Conservation (phyloP, 2,329 filamentous ascomycete species). For the Chalaropsis thielavioides region DNA sequence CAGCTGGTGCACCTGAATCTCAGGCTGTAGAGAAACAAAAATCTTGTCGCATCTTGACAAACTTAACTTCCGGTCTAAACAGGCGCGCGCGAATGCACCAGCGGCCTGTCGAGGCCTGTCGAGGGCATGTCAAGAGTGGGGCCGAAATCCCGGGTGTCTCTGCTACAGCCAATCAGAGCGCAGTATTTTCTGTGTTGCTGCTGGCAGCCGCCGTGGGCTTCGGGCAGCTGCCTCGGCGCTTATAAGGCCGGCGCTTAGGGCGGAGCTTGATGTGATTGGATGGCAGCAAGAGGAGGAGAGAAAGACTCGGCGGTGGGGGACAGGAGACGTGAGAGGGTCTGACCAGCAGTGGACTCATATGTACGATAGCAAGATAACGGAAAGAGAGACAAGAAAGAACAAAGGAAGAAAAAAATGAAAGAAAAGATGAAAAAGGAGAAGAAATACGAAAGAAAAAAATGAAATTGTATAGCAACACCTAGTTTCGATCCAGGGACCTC, state of each 20-base stretch:
- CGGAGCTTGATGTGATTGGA: background rate
- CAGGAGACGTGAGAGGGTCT: too few species aligned
- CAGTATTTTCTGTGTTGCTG: background rate
- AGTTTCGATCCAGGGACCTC: slow-evolving; percentile 12
- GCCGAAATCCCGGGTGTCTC: background rate
- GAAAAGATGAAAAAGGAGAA: background rate
- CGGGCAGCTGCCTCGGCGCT: slow-evolving; percentile 1
- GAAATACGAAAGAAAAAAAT: background rate
- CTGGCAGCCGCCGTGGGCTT: background rate
- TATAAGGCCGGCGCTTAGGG: background rate
- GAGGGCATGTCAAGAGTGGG: background rate
- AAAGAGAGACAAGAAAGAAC: background rate
- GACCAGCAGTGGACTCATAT: background rate
- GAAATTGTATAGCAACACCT: slow-evolving; percentile 3
- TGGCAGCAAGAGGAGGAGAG: background rate
- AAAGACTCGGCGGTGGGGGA: too few species aligned
- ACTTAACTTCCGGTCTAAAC: background rate
- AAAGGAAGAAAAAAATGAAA: background rate
- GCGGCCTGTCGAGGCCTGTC: background rate
- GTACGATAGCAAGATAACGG: background rate
- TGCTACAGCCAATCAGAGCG: background rate
- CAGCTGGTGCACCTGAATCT: background rate
- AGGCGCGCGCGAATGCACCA: background rate
- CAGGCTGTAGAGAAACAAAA: background rate
- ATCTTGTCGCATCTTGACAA: background rate